Conservation (phyloP, 345 rosid genomes). For the Trapa bicornis region DNA sequence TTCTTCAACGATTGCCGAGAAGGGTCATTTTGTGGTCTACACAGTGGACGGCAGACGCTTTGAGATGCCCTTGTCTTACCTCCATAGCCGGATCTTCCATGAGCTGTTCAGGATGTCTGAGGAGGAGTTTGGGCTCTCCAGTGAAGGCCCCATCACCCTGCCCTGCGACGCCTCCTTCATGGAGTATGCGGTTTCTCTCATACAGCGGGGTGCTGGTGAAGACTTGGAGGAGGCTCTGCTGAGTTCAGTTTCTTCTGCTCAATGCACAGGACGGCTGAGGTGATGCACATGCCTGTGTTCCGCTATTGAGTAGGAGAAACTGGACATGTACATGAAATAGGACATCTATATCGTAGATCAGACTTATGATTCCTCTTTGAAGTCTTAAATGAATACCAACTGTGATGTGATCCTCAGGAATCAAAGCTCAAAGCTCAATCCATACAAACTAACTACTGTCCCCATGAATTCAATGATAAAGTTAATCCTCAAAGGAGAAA, state of each 20-base stretch:
- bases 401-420: too few species aligned
- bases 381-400: neutral
- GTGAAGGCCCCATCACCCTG: constrained; percentile 19
- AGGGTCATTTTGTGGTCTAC: constrained; percentile 26
- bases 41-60: constrained; percentile 12
- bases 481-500: too few species aligned
- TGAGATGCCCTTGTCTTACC: constrained; percentile 10
- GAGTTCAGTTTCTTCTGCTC: constrained; percentile 2
- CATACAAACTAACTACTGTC: too few species aligned
- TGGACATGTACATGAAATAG: neutral
- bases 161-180: constrained; percentile 21
- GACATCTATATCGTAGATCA: neutral
- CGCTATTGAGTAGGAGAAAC: neutral
- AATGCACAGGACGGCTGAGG: neutral
- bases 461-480: too few species aligned
- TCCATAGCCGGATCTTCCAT: constrained; percentile 14
- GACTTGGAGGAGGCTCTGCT: constrained; percentile 25
- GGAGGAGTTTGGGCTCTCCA: constrained; percentile 25
- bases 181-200: constrained; percentile 16
- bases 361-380: neutral
- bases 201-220: constrained; percentile 12
- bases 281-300: neutral
- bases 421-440: too few species aligned
- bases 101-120: constrained; percentile 26
- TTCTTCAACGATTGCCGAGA: constrained; percentile 11